These are phyloP conservation scores for Quercus mongolica DNA, from an alignment of 306 rosid species.

Conservation along the genomic window DNA sequence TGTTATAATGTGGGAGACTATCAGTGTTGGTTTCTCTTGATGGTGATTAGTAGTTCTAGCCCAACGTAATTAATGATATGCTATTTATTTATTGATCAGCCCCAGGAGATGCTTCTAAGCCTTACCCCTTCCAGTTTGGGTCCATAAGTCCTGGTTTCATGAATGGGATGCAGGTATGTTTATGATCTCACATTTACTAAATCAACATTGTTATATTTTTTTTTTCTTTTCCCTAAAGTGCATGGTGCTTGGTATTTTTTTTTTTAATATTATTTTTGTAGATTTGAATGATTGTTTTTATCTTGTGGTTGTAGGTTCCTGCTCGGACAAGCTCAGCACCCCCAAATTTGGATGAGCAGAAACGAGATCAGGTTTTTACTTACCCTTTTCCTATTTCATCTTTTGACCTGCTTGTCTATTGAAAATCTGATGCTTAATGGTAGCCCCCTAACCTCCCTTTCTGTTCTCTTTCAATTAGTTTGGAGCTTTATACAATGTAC, in stretches of 20 bases:
- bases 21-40: not conserved
- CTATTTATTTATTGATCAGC: slow-evolving; percentile 27
- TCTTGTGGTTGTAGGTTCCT: slow-evolving; percentile 62
- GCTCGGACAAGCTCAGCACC: slow-evolving; percentile 98
- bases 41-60: slow-evolving; percentile 7
- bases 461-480: not conserved
- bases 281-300: slow-evolving; percentile 18
- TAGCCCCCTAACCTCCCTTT: not conserved
- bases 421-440: slow-evolving; percentile 1
- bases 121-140: slow-evolving; percentile 79
- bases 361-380: slow-evolving; percentile 65
- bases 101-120: slow-evolving; percentile 67
- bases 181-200: slow-evolving; percentile 5
- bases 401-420: slow-evolving; percentile 7
- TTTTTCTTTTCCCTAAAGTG: not conserved
- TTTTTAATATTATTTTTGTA: not conserved
- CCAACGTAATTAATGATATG: slow-evolving; percentile 20
- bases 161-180: slow-evolving; percentile 71
- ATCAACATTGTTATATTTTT: not conserved
- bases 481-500: not conserved
- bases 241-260: not conserved
- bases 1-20: not conserved
- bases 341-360: slow-evolving; percentile 94
- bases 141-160: slow-evolving; percentile 67
- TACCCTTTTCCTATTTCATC: not conserved